These are phyloP conservation scores for Symbiodinium natans DNA, from an alignment of 73 alveolate genomes.

Conservation along the genomic window DNA sequence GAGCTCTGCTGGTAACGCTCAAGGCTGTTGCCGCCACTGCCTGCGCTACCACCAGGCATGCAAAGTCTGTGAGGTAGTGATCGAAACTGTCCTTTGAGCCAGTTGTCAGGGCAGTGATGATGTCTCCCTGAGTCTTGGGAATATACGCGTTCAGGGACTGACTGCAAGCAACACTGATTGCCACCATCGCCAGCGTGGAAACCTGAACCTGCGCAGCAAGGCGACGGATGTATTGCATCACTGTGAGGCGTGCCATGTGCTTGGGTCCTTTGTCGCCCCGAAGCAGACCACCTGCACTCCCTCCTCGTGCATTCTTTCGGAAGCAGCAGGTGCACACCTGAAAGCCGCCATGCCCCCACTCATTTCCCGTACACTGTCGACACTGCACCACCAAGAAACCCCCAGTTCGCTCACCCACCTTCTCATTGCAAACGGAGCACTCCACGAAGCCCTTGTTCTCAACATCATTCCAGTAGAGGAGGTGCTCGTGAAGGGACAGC, in stretches of 20 bases:
- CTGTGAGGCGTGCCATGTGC: not conserved
- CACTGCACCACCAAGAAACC: constrained; percentile 38
- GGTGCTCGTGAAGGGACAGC: constrained; percentile 54
- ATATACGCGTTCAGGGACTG: not conserved
- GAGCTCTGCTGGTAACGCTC: not conserved
- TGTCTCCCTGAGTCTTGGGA: not conserved
- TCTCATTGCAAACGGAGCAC: constrained; percentile 75
- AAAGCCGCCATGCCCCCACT: not conserved
- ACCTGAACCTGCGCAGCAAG: not conserved
- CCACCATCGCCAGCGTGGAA: not conserved
- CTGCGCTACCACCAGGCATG: not conserved
- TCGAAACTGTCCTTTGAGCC: not conserved
- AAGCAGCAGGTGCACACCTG: not conserved
- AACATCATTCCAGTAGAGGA: constrained; percentile 43
- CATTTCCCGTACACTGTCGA: not conserved
- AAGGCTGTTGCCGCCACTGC: not conserved
- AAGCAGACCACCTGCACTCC: not conserved
- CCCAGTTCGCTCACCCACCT: constrained; percentile 55
- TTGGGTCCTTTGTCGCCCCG: not conserved
- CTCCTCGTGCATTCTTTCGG: not conserved
- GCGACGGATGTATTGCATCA: not conserved
- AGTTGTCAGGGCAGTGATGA: not conserved
- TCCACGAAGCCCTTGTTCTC: constrained; percentile 85
- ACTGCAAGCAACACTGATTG: not conserved
- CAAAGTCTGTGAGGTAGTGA: not conserved